Base-by-base conservation (phyloP, 1,284 basidiomycete genomes). In the Sporisorium sorghi region DNA sequence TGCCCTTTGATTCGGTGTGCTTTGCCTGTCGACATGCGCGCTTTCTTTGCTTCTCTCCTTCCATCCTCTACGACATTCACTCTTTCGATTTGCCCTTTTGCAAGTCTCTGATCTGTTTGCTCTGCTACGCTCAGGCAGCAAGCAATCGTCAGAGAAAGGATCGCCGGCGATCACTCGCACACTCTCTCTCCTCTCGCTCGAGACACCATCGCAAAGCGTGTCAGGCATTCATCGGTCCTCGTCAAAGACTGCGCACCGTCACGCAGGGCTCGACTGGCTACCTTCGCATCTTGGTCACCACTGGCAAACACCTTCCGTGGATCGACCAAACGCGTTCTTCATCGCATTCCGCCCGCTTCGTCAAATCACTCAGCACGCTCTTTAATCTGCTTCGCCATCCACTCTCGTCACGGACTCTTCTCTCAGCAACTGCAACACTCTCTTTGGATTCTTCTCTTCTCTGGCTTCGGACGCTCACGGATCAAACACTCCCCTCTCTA, bases 141-240 rank as follows among this genome's bases (percentile, higher is more conserved):
- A 39, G n/a, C n/a, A n/a, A n/a, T n/a, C 30, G 11, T 40, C 40
- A 43, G n/a, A 47, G 42, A 39, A 40, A 65, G 47, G 50, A 61
- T 68, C 65, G 65, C 58, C 53, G 64, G 58, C 64, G 64, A 67
- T 60, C 58, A 26, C 44, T 35, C 46, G 40, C 33, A 9, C 12
- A 12, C 33, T 35, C 24, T 39, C 33, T 47, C 10, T n/a, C 3
- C 44, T n/a, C 24, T 47, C 28, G 26, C 46, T 17, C 44, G 26
- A 26, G 32, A n/a, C 46, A 9, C 17, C 46, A 47, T 30, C 46
- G 46, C 28, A n/a, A 32, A 14, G 26, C 24, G 32, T 23, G 33
- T 32, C 21, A 32, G 32, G 32, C 47, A 49, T 35, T 35, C 19
- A 15, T 21, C 49, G 32, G 9, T n/a, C 35, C 15, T 17, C 48